phyloP scores from a whole-genome alignment of 805 yeast genomes.

The Hanseniaspora jakobsenii region DNA sequence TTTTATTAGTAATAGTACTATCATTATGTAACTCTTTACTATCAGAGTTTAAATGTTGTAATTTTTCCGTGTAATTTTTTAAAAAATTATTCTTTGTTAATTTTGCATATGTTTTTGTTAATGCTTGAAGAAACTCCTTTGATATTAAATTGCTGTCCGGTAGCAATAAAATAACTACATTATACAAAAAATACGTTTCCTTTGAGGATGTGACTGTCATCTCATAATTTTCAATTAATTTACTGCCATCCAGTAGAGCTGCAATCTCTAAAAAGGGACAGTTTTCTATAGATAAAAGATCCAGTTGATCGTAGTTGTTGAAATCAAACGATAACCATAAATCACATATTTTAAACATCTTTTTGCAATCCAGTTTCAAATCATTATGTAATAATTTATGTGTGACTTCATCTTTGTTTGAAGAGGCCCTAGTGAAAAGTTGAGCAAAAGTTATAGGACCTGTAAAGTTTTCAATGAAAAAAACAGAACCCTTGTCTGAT shows the following conservation, averaged over 20 bases:
- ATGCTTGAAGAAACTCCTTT: neutral
- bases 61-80: too few species aligned
- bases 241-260: neutral
- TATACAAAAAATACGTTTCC: neutral
- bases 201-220: neutral
- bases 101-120: neutral
- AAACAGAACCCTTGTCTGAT: neutral
- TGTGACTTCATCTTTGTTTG: neutral
- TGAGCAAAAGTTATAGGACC: slow-evolving; percentile 6
- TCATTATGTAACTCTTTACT: too few species aligned
- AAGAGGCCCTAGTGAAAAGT: neutral
- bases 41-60: too few species aligned
- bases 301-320: neutral
- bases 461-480: slow-evolving; percentile 2
- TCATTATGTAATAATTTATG: neutral
- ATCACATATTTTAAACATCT: slow-evolving; percentile 9
- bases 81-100: slow-evolving; percentile 8
- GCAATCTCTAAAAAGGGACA: slow-evolving; percentile 4
- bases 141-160: neutral
- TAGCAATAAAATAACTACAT: neutral
- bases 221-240: neutral
- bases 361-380: neutral
- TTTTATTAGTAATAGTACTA: too few species aligned
- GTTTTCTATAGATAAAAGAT: neutral
- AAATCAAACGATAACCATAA: slow-evolving; percentile 13